phyloP scores from a whole-genome alignment of 225 moss, liverwort and hornwort genomes.

The Bryoerythrophyllum caledonicum region DNA sequence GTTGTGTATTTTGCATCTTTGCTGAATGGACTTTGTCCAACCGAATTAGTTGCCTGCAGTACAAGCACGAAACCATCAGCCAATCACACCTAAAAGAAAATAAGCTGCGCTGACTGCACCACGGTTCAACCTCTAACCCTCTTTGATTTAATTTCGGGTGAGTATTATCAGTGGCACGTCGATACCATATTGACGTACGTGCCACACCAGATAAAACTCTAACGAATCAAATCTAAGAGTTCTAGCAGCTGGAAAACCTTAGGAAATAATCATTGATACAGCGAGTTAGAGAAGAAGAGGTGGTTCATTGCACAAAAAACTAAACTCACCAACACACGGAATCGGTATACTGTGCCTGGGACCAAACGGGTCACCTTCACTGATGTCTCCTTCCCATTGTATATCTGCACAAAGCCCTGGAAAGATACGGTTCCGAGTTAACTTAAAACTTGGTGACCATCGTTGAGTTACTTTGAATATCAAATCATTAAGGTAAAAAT shows the following conservation, averaged over 20 bases:
- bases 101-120: background rate
- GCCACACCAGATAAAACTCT: slow-evolving; percentile 11
- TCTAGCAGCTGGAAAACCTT: slow-evolving; percentile 15
- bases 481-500: background rate
- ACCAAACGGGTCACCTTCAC: slow-evolving; percentile 41
- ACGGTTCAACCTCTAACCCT: background rate
- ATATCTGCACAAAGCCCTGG: slow-evolving; percentile 40
- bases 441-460: slow-evolving; percentile 6
- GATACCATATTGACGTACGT: background rate
- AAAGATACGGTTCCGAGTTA: slow-evolving; percentile 7
- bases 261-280: background rate
- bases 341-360: slow-evolving; percentile 41
- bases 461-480: background rate
- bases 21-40: slow-evolving; percentile 42
- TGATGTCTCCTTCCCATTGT: slow-evolving; percentile 37
- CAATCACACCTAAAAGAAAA: background rate
- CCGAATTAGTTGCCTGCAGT: slow-evolving; percentile 38
- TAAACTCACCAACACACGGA: slow-evolving; percentile 48
- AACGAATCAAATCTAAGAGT: background rate
- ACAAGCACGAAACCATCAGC: slow-evolving; percentile 17
- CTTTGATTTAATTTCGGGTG: no score
- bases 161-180: no score
- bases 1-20: slow-evolving; percentile 29
- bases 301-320: slow-evolving; percentile 7
- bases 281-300: background rate